These are phyloP conservation scores for Pholiota conissans DNA, from an alignment of 768 basidiomycete genomes.

Conservation along the genomic window DNA sequence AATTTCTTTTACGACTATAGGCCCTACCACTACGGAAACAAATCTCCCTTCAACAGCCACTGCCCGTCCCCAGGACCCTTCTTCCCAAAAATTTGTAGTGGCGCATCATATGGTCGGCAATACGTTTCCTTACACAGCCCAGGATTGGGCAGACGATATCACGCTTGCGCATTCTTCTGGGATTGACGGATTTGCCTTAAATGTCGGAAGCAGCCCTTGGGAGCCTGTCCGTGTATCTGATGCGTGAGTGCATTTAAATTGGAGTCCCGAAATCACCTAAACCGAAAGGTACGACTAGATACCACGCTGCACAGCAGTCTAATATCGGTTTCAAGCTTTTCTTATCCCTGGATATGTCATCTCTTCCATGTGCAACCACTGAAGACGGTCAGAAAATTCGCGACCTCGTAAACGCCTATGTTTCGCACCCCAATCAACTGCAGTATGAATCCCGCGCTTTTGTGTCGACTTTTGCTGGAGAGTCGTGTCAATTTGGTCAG, in stretches of 20 bases:
- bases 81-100: slow-evolving; percentile 50
- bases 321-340: slow-evolving; percentile 69
- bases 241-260: slow-evolving; percentile 45
- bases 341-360: slow-evolving; percentile 79
- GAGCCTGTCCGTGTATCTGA: slow-evolving; percentile 59
- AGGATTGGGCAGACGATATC: slow-evolving; percentile 54
- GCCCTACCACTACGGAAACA: no score
- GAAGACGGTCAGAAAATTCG: slow-evolving; percentile 51
- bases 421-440: slow-evolving; percentile 61
- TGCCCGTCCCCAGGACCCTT: no score
- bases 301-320: slow-evolving; percentile 52
- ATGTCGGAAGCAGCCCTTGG: slow-evolving; percentile 67
- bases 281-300: slow-evolving; percentile 32
- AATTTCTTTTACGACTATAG: background rate
- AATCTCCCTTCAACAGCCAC: no score
- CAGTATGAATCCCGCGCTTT: slow-evolving; percentile 45
- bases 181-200: slow-evolving; percentile 72
- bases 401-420: slow-evolving; percentile 52
- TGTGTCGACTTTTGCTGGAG: slow-evolving; percentile 73
- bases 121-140: slow-evolving; percentile 56
- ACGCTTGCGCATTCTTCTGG: slow-evolving; percentile 53
- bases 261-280: background rate
- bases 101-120: slow-evolving; percentile 71
- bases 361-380: slow-evolving; percentile 50
- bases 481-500: slow-evolving; percentile 67